phyloP scores from a whole-genome alignment of 2,329 filamentous ascomycete species.

The Alternaria brassicae region DNA sequence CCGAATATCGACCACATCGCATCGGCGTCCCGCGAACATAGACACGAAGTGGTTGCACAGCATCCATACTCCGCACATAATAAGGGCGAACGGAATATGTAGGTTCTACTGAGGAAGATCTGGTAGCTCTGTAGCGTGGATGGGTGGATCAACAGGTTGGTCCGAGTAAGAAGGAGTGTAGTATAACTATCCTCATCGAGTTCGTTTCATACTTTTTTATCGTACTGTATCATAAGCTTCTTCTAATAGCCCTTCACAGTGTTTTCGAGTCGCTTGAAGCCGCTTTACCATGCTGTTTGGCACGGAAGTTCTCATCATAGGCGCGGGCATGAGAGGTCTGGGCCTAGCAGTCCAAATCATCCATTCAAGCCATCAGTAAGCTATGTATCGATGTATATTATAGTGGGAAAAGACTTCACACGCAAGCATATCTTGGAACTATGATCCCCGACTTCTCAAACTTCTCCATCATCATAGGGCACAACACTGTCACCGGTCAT shows the following conservation, averaged over 20 bases:
- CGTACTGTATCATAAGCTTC: not conserved
- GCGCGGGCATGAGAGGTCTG: slow-evolving; percentile 58
- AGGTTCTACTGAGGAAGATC: not conserved
- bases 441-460: slow-evolving; percentile 50
- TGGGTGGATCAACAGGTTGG: not conserved
- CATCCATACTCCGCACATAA: slow-evolving; percentile 10
- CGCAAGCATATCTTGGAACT: slow-evolving; percentile 59
- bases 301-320: slow-evolving; percentile 59
- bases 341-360: slow-evolving; percentile 57
- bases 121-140: not conserved
- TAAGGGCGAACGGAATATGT: not conserved
- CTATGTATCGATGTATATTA: slow-evolving; percentile 4
- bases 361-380: not conserved
- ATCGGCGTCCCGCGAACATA: slow-evolving; percentile 9
- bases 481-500: slow-evolving; percentile 58
- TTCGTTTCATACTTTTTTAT: not conserved
- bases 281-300: slow-evolving; percentile 45
- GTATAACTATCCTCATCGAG: slow-evolving; percentile 11
- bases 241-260: not conserved
- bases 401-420: slow-evolving; percentile 51
- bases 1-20: not conserved
- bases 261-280: not conserved
- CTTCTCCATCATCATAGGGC: slow-evolving; percentile 34
- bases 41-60: slow-evolving; percentile 1
- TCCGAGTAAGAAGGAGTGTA: not conserved